These are phyloP conservation scores for Schrenkiella parvula DNA, from an alignment of 345 rosid genomes.

Conservation along the genomic window DNA sequence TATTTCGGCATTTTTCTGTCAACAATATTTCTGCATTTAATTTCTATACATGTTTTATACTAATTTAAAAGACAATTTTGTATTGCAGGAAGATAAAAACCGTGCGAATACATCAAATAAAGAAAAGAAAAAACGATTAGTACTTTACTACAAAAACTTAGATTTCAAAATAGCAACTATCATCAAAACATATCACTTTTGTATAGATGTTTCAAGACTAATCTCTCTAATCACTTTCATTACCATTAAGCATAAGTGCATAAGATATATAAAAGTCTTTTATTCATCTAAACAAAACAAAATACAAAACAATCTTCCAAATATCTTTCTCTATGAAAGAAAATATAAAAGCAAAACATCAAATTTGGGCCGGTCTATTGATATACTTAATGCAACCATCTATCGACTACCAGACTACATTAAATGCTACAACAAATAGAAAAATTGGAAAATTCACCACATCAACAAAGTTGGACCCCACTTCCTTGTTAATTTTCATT, in stretches of 20 bases:
- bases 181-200: background rate
- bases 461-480: conserved; percentile 16
- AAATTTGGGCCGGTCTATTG: conserved; percentile 8
- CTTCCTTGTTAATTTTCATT: conserved; percentile 9
- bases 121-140: too few relatives aligned
- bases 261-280: background rate
- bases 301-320: background rate
- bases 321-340: background rate
- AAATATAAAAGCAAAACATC: background rate
- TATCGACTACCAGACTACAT: conserved; percentile 32
- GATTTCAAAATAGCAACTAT: background rate
- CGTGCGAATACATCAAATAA: background rate
- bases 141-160: background rate
- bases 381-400: conserved; percentile 36
- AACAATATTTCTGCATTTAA: conserved; percentile 17
- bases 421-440: conserved; percentile 11
- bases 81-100: background rate
- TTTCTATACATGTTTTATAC: background rate
- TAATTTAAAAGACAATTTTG: too few relatives aligned
- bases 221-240: background rate
- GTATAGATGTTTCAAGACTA: background rate
- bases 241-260: background rate
- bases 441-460: conserved; percentile 8
- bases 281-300: background rate
- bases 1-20: conserved; percentile 25